Evolutionary conservation across 768 basidiomycete genomes (phyloP).

Genomic region (Mrakia hoshinonis): DNA sequence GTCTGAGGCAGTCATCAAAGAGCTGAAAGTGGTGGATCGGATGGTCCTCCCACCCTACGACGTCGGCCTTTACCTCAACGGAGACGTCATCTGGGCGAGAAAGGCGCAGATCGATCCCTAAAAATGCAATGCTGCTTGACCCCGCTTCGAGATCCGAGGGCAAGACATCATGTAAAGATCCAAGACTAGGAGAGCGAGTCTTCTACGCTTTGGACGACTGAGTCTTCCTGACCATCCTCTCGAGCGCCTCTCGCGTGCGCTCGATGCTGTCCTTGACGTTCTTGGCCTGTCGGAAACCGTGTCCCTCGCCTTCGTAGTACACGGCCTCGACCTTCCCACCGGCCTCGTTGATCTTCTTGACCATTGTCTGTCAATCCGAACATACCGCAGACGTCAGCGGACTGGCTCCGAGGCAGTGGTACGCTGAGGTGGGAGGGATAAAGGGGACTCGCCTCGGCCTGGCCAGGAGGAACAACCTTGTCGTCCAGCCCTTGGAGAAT

Average conservation of each 20-base stretch:
- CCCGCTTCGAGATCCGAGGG: too few relatives aligned
- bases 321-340: constrained; percentile 54
- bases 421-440: neutral
- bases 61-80: too few relatives aligned
- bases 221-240: constrained; percentile 7
- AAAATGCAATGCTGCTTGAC: too few relatives aligned
- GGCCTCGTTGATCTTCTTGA: constrained; percentile 48
- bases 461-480: constrained; percentile 54
- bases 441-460: constrained; percentile 43
- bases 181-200: too few relatives aligned
- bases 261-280: constrained; percentile 52
- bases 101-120: too few relatives aligned
- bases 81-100: too few relatives aligned
- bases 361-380: constrained; percentile 42
- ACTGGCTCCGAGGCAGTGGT: neutral
- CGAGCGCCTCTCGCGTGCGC: neutral
- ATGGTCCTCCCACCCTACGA: too few relatives aligned
- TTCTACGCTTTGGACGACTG: too few relatives aligned
- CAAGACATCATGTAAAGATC: too few relatives aligned
- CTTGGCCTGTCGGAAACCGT: constrained; percentile 47
- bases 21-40: too few relatives aligned
- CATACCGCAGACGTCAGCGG: too few relatives aligned
- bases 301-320: constrained; percentile 58
- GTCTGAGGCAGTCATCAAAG: too few relatives aligned
- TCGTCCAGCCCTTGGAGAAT: constrained; percentile 33